phyloP scores from a whole-genome alignment of 2,329 filamentous ascomycete species.

The Trichophyton rubrum region DNA sequence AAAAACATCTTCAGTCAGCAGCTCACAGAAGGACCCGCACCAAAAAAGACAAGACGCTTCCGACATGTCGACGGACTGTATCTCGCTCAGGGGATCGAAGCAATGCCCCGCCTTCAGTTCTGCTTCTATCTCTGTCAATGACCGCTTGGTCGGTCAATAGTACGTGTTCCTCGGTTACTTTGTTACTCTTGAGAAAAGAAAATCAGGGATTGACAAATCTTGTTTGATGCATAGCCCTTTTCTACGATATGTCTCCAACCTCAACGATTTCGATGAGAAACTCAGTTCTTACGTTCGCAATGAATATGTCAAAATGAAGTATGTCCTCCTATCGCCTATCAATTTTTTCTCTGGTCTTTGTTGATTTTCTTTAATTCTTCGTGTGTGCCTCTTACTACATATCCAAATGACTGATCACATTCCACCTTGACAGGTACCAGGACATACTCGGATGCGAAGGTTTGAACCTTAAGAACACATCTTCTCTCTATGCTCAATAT shows the following conservation, averaged over 20 bases:
- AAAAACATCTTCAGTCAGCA: not conserved
- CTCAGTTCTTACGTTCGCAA: constrained; percentile 61
- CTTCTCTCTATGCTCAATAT: constrained; percentile 79
- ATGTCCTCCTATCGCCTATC: constrained; percentile 23
- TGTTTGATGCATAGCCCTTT: constrained; percentile 53
- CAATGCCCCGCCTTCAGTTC: constrained; percentile 59
- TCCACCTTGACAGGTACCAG: constrained; percentile 53
- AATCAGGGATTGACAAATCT: not conserved
- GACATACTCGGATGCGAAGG: constrained; percentile 65
- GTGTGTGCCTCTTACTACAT: not conserved
- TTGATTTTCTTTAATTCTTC: not conserved
- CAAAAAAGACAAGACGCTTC: not conserved
- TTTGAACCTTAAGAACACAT: constrained; percentile 65
- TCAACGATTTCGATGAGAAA: constrained; percentile 62
- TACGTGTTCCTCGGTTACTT: constrained; percentile 33
- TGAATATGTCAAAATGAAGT: constrained; percentile 68
- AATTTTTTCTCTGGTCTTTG: not conserved
- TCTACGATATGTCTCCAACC: constrained; percentile 65
- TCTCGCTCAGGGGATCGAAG: constrained; percentile 58
- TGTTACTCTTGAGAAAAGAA: not conserved
- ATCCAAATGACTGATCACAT: not conserved
- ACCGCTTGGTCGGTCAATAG: constrained; percentile 49
- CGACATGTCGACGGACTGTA: constrained; percentile 37
- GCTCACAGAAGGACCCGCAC: not conserved
- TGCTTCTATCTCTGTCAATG: constrained; percentile 57